These are phyloP conservation scores for Pseudotulostoma volvatum DNA, from an alignment of 495 filamentous ascomycete species.

Conservation along the genomic window DNA sequence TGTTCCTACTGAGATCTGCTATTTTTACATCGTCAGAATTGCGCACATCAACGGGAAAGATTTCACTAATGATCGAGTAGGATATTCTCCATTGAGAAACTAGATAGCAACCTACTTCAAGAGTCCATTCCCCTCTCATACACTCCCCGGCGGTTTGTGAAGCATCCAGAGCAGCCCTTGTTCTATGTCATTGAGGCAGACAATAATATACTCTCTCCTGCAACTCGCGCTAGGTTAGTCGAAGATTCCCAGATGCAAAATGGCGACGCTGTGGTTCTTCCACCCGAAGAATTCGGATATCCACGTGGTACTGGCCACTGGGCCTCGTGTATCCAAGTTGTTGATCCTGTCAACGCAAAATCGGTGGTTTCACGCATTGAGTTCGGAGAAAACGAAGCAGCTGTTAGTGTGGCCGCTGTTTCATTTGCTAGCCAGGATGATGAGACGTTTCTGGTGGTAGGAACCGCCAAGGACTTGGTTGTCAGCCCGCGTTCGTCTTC, in stretches of 20 bases:
- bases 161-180: conserved; percentile 70
- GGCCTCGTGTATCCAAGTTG: conserved; percentile 84
- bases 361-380: conserved; percentile 58
- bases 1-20: conserved; percentile 51
- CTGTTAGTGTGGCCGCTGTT: conserved; percentile 68
- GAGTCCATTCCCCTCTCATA: conserved; percentile 79
- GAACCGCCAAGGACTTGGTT: conserved; percentile 79
- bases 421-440: conserved; percentile 76
- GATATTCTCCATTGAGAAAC: conserved; percentile 78
- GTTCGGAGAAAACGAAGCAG: conserved; percentile 78
- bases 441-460: conserved; percentile 81
- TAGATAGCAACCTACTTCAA: conserved; percentile 74
- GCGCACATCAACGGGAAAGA: conserved; percentile 1
- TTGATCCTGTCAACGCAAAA: conserved; percentile 68
- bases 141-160: conserved; percentile 73
- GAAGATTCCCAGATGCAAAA: conserved; percentile 47
- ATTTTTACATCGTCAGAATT: too few relatives aligned
- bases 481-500: conserved; percentile 56
- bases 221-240: conserved; percentile 53
- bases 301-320: conserved; percentile 69
- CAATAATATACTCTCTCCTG: conserved; percentile 66
- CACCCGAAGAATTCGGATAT: conserved; percentile 80
- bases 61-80: conserved; percentile 24
- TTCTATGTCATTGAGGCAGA: conserved; percentile 94
- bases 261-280: conserved; percentile 50